Conservation (phyloP, 2,329 filamentous ascomycete species). For the Fusarium oligoseptatum region DNA sequence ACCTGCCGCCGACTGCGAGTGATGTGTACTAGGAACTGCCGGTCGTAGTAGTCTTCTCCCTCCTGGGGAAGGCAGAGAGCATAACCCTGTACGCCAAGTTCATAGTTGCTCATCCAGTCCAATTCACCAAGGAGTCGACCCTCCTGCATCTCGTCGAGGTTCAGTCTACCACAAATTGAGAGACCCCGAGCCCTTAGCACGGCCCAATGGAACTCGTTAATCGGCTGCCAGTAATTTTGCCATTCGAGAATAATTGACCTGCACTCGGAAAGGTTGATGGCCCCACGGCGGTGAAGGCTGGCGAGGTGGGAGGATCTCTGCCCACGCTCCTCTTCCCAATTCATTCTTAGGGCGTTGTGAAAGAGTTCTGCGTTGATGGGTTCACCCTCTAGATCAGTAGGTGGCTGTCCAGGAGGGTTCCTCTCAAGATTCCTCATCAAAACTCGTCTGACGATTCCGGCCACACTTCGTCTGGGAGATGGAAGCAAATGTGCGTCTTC, state of each 20-base stretch:
- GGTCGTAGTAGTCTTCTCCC: neutral
- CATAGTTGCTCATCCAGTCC: rapidly evolving
- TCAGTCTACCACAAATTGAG: neutral
- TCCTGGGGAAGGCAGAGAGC: neutral
- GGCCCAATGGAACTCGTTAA: neutral
- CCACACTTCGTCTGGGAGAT: neutral
- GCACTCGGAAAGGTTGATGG: neutral
- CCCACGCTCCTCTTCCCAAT: neutral
- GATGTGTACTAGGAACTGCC: neutral
- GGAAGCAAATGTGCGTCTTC: too few species aligned
- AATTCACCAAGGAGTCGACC: neutral
- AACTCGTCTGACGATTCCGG: neutral
- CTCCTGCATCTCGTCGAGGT: neutral
- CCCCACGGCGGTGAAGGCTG: neutral
- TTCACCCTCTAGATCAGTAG: neutral
- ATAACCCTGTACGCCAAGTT: conserved; percentile 2
- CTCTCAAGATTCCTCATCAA: neutral
- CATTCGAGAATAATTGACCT: too few species aligned
- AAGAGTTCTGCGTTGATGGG: conserved; percentile 1
- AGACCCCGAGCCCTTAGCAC: neutral
- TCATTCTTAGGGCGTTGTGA: neutral
- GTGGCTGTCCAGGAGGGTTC: neutral
- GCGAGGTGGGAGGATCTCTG: neutral
- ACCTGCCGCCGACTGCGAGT: neutral
- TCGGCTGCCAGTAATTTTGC: neutral